A percentile compares a stretch with the other conserved stretches of the same genome.
Conservation (phyloP, 805 yeast genomes). For the Cyberlindnera maclurae region DNA sequence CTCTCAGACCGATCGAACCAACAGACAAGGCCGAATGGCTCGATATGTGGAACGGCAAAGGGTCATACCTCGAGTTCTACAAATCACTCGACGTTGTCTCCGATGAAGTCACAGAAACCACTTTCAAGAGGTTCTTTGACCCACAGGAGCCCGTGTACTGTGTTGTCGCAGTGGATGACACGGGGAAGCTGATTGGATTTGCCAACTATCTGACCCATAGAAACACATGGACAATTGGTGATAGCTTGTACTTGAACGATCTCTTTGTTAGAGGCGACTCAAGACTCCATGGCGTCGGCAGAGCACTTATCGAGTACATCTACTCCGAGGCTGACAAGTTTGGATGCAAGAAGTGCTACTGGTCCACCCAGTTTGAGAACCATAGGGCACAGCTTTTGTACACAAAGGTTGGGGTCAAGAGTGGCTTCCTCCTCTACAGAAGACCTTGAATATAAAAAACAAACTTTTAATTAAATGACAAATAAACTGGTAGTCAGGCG, state of each 20-base stretch:
- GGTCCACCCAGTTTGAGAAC: conserved; percentile 3
- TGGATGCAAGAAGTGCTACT: conserved; percentile 1
- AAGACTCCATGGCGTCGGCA: conserved; percentile 2
- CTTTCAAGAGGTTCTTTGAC: conserved; percentile 2
- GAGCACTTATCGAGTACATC: conserved; percentile 1
- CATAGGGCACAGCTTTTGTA: conserved; percentile 2
- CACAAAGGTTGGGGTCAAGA: conserved; percentile 3
- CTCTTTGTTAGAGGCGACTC: conserved; percentile 3
- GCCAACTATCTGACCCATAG: conserved; percentile 2
- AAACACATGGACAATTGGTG: conserved; percentile 1
- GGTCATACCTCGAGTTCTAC: conserved; percentile 3
- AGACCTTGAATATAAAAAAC: conserved; percentile 4
- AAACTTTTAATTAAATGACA: not conserved
- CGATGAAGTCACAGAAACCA: not conserved
- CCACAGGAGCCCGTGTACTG: conserved; percentile 2
- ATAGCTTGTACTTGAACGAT: conserved; percentile 2
- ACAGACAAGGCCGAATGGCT: conserved; percentile 2
- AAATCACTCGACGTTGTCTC: conserved; percentile 1
- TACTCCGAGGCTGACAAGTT: conserved; percentile 2
- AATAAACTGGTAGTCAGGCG: too few species aligned
- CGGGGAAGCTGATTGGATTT: conserved; percentile 2
- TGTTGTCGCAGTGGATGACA: conserved; percentile 1
- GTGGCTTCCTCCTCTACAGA: conserved; percentile 2
- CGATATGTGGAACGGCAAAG: conserved; percentile 2
- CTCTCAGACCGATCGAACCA: conserved; percentile 1